phyloP scores from a whole-genome alignment of 306 rosid species.

The Cicer judaicum region DNA sequence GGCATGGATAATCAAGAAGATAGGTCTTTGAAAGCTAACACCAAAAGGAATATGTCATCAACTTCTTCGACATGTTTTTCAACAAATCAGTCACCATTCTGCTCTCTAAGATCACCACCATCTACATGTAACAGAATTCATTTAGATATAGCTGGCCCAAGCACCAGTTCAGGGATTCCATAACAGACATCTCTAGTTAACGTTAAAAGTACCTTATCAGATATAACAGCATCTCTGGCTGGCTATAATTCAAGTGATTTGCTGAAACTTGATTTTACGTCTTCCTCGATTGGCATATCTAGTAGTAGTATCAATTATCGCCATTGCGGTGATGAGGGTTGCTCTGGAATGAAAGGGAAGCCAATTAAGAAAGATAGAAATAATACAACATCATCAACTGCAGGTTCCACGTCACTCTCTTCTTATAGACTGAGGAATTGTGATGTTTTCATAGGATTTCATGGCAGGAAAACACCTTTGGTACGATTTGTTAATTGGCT shows the following conservation, averaged over 20 bases:
- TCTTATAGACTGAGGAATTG: conserved; percentile 75
- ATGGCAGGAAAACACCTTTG: conserved; percentile 69
- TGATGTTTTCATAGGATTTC: conserved; percentile 84
- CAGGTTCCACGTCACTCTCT: conserved; percentile 38
- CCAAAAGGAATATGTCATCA: conserved; percentile 73
- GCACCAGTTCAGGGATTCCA: conserved; percentile 60
- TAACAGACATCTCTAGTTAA: conserved; percentile 58
- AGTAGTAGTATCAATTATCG: conserved; percentile 64
- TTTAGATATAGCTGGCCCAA: conserved; percentile 54
- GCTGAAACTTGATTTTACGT: conserved; percentile 60
- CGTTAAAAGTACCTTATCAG: conserved; percentile 51
- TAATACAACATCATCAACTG: conserved; percentile 56
- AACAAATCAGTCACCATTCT: conserved; percentile 89
- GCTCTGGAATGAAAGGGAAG: conserved; percentile 60
- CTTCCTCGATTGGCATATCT: conserved; percentile 70
- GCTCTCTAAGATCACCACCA: conserved; percentile 82
- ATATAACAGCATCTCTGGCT: conserved; percentile 57
- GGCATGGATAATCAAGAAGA: conserved; percentile 82
- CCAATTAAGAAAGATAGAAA: conserved; percentile 54
- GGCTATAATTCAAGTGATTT: conserved; percentile 56
- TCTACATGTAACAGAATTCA: conserved; percentile 56
- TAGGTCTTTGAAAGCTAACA: conserved; percentile 60
- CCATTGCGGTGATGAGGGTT: conserved; percentile 52
- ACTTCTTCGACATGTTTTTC: conserved; percentile 84
- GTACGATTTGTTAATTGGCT: conserved; percentile 85